Conservation (phyloP, 2,329 filamentous ascomycete genomes). For the Didymella sp. region DNA sequence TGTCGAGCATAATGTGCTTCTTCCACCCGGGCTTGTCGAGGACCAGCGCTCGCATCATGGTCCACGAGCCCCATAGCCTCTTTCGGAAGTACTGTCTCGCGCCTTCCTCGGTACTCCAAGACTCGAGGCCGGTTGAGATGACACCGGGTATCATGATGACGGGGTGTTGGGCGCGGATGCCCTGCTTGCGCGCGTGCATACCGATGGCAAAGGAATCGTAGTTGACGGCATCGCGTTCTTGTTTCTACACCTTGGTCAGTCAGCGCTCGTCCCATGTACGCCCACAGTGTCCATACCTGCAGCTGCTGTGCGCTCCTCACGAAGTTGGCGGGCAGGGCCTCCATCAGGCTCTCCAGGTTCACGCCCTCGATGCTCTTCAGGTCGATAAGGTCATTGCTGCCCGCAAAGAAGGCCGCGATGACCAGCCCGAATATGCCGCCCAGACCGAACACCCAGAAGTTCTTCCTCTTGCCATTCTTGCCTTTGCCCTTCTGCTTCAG, state of each 20-base stretch:
- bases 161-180: slow-evolving; percentile 81
- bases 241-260: slow-evolving; percentile 63
- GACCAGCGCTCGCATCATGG: slow-evolving; percentile 95
- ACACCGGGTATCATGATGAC: slow-evolving; percentile 98
- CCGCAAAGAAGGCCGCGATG: slow-evolving; percentile 88
- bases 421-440: slow-evolving; percentile 90
- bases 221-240: slow-evolving; percentile 84
- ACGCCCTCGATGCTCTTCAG: slow-evolving; percentile 73
- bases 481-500: slow-evolving; percentile 53
- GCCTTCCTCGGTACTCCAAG: slow-evolving; percentile 87
- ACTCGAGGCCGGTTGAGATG: slow-evolving; percentile 95
- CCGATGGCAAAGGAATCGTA: slow-evolving; percentile 96
- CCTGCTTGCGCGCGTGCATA: slow-evolving; percentile 79
- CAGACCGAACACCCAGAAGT: slow-evolving; percentile 82
- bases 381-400: slow-evolving; percentile 86
- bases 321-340: slow-evolving; percentile 85
- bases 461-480: slow-evolving; percentile 69
- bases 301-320: slow-evolving; percentile 86
- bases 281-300: slow-evolving; percentile 63
- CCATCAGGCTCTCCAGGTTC: slow-evolving; percentile 84
- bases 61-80: slow-evolving; percentile 96
- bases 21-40: slow-evolving; percentile 96
- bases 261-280: slow-evolving; percentile 21
- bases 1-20: slow-evolving; percentile 95
- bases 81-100: slow-evolving; percentile 94